A percentile compares a stretch with the other conserved stretches of the same genome.
phyloP scores from a whole-genome alignment of 306 rosid genomes.

The Medicago arabica region DNA sequence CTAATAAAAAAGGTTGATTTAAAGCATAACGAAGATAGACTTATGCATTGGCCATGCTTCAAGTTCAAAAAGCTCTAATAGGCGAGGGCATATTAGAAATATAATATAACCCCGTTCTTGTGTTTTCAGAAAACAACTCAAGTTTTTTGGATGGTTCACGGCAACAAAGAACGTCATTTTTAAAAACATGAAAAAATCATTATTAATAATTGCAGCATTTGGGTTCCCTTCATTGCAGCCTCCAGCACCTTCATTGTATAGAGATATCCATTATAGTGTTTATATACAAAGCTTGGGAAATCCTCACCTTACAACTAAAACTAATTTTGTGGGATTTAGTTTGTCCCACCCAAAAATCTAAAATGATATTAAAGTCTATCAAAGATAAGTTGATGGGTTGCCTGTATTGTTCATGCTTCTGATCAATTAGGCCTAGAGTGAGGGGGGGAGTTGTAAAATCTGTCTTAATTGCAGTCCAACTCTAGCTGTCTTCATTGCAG shows the following conservation, averaged over 20 bases:
- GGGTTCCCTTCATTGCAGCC: neutral
- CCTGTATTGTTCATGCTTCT: neutral
- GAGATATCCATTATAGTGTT: neutral
- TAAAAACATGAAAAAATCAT: slow-evolving; percentile 15
- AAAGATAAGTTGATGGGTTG: neutral
- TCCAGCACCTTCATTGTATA: neutral
- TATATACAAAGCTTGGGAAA: neutral
- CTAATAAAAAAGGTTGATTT: neutral
- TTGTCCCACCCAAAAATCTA: neutral
- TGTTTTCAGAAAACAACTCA: slow-evolving; percentile 1
- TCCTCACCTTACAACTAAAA: neutral
- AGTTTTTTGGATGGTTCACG: neutral
- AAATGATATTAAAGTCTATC: neutral
- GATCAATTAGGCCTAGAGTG: neutral
- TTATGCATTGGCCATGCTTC: neutral
- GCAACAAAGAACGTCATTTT: slow-evolving; percentile 29
- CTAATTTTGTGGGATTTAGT: neutral
- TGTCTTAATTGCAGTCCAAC: neutral
- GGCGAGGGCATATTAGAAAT: neutral
- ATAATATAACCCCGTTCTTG: neutral
- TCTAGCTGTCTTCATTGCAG: neutral
- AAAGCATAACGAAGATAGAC: neutral
- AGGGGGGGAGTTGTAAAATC: neutral
- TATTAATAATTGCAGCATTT: neutral
- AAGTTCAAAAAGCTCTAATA: slow-evolving; percentile 13